Evolutionary conservation across 177 flowering plant genomes (phyloP), one percentile per base, ranked within the genome.

Genomic region (Vitis hybrid): DNA sequence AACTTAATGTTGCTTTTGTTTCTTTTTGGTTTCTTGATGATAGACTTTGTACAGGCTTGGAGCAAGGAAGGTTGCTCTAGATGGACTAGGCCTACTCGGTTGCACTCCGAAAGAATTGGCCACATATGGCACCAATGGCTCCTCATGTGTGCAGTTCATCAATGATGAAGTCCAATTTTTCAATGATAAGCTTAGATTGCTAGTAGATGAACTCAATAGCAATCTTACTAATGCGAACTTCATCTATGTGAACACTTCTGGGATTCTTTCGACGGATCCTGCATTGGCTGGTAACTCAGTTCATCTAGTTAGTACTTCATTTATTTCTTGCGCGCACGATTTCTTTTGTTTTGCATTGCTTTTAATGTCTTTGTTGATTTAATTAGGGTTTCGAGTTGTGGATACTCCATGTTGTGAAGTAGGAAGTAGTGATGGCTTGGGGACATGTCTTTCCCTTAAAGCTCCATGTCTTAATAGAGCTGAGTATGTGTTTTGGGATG

Each of bases 41-140:
- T 31, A 67, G 75, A 60, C 14, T 2, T 66, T 73, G 31, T 67
- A 73, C 67, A 10, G 19, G 3, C 11, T 12, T 51, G 75, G 75
- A 61, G 71, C 75, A 51, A 51, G 75, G 50, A 73, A 73, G 51
- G 18, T 73, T 9, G 66, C 66, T 7, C n/a, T 73, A 15, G 14
- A 51, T 18, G 75, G 75, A 11, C 22, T 73, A 4, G 66, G 71
- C 2, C 19, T 4, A 16, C 2, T 73, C 3, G 75, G 75, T 31
- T 66, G 75, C 59, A 66, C 62, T 13, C 75, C 75, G 8, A 19
- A 48, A n/a, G 33, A 3, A 18, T 3, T 62, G 51, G 33, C 2
- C 1, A 60, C 13, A 13, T 22, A 11, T 20, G 64, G 64, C 15
- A 13, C 13, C 0, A 62, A 62, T 39, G 45, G 45, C 64, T 13